These are phyloP conservation scores for Colletotrichum camelliae DNA, from an alignment of 2,329 filamentous ascomycete genomes.

Conservation along the genomic window DNA sequence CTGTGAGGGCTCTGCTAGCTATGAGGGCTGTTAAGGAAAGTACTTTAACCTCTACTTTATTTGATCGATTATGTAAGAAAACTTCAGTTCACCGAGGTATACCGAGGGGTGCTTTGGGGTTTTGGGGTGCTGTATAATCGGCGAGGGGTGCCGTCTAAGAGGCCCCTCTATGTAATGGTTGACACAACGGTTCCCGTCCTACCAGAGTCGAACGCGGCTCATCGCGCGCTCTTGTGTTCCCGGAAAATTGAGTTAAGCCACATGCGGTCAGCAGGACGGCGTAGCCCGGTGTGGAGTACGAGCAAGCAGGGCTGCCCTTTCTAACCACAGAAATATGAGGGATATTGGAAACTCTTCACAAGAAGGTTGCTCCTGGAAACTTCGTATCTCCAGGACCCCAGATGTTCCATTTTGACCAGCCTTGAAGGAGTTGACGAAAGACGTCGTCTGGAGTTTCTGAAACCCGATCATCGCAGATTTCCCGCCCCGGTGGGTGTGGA, in stretches of 20 bases:
- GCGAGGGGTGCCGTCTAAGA: too few relatives aligned
- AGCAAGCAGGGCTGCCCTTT: background rate
- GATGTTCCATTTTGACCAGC: background rate
- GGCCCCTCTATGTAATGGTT: background rate
- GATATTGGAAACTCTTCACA: background rate
- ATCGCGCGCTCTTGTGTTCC: background rate
- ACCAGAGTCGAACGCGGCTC: background rate
- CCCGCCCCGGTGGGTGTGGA: conserved; percentile 6
- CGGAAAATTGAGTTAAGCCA: background rate
- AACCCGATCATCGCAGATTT: conserved; percentile 19
- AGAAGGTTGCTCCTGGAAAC: background rate
- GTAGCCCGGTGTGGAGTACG: background rate
- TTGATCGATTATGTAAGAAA: too few relatives aligned
- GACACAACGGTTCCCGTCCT: background rate
- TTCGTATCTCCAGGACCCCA: background rate
- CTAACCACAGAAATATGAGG: background rate
- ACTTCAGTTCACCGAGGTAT: too few relatives aligned
- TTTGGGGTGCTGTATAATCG: too few relatives aligned
- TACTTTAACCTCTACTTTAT: too few relatives aligned
- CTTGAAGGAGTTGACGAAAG: background rate
- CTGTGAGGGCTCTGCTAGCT: too few relatives aligned
- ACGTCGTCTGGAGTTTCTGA: conserved; percentile 12
- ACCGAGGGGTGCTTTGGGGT: too few relatives aligned
- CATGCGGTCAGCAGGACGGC: background rate
- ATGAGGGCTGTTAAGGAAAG: too few relatives aligned